Evolutionary conservation across 2,329 filamentous ascomycete genomes (phyloP), one percentile per base, ranked within the genome.

Genomic region (Hymenotorrendiella dingleyae): DNA sequence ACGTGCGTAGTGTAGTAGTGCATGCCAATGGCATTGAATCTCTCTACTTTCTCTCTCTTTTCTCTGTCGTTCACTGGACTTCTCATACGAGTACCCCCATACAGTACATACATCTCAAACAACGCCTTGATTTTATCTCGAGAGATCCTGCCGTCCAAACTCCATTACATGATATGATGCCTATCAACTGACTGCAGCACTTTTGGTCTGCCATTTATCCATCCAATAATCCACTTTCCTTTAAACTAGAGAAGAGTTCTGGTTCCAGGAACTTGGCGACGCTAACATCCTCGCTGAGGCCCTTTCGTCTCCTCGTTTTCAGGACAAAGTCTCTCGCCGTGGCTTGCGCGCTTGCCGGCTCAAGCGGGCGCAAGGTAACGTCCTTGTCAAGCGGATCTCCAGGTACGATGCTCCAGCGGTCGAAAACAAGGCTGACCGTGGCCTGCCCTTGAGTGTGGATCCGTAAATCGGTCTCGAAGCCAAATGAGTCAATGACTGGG

Each of bases 211-310:
- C 4, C n/a, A 11, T 24, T 48, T 51, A 60, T 24, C 74, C 76
- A 58, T 89, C 89, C 51, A 97, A 67, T 54, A 94, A 81, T 2
- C 91, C 91, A 56, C 85, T 93, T 66, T 94, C 89, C 67, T 88
- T 86, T 59, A 97, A 67, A 54, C 80, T 86, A 63, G 84, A 81
- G 69, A 94, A 94, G 48, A 97, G 80, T 64, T 97, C 93, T 1
- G 89, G 87, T 70, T 98, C 93, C 52, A 98, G 70, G 67, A 97
- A 98, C 62, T 94, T 96, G 64, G 88, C 89, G 43, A 97, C 89
- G 22, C 85, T 91, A 29, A 97, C 88, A 64, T 97, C 93, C 70
- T 97, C 93, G 49, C 87, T 91, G 49, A 98, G 66, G 2, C 93
- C 93, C 74, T 98, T 98, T 54, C 93, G 78, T 59, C 89, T 73